phyloP scores from a whole-genome alignment of 352 stramenopile species.

The Globisporangium lucens region DNA sequence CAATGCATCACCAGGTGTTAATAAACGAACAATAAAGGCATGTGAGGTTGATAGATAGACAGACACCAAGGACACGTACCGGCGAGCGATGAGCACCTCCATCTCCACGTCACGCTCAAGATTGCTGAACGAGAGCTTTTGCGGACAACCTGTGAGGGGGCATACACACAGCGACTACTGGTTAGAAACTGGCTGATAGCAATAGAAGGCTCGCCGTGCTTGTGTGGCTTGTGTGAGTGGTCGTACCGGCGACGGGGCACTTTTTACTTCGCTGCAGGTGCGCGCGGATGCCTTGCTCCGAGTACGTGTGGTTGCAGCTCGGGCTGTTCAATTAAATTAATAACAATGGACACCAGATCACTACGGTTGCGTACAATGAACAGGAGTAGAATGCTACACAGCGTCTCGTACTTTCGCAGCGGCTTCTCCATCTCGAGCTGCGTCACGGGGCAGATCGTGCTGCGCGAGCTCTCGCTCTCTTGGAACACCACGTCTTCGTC shows the following conservation, averaged over 20 bases:
- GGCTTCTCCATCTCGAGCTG: conserved; percentile 80
- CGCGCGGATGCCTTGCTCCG: conserved; percentile 63
- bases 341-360: not conserved
- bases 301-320: conserved; percentile 78
- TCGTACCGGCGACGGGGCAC: conserved; percentile 68
- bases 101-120: conserved; percentile 87
- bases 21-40: not conserved
- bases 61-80: conserved; percentile 22
- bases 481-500: conserved; percentile 82
- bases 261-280: conserved; percentile 74
- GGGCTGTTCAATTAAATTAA: conserved; percentile 31
- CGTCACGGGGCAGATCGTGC: conserved; percentile 75
- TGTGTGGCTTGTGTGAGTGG: too few relatives aligned
- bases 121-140: conserved; percentile 47
- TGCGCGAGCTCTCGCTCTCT: conserved; percentile 72
- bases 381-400: conserved; percentile 3
- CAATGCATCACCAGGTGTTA: not conserved
- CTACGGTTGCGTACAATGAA: not conserved
- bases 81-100: conserved; percentile 73
- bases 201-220: not conserved
- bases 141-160: conserved; percentile 47
- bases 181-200: too few relatives aligned
- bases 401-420: conserved; percentile 50
- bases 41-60: not conserved
- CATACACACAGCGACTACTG: too few relatives aligned